These are phyloP conservation scores for Vachellia pachyceras DNA, from an alignment of 306 rosid species.

Conservation along the genomic window DNA sequence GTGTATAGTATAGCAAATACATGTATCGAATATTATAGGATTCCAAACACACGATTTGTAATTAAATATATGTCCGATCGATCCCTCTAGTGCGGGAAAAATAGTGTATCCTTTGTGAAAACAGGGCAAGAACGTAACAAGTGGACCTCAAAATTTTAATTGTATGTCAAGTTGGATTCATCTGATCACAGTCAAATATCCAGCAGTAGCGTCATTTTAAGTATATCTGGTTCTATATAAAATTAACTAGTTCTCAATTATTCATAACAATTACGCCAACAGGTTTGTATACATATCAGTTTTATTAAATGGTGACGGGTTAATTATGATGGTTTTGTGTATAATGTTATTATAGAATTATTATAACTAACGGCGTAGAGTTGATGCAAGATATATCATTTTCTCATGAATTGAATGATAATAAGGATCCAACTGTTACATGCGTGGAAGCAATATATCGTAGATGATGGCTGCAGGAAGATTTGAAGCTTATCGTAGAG, in stretches of 20 bases:
- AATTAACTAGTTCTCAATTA: no score
- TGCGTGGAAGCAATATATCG: background rate
- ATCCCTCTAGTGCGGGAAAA: conserved; percentile 15
- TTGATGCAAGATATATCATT: background rate
- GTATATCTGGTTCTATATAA: no score
- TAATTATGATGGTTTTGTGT: no score
- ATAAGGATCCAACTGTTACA: background rate
- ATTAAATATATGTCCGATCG: background rate
- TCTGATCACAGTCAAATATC: background rate
- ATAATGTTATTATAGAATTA: no score
- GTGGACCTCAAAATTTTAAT: background rate
- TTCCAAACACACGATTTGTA: background rate
- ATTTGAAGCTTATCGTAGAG: background rate
- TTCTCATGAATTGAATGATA: background rate
- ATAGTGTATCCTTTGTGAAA: conserved; percentile 20
- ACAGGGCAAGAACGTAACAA: conserved; percentile 10
- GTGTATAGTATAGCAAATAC: no score
- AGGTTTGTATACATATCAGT: no score
- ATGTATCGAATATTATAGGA: background rate
- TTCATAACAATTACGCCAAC: no score
- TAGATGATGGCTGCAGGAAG: background rate
- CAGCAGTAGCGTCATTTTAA: no score
- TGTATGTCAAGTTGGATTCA: conserved; percentile 15
- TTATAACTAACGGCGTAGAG: no score
- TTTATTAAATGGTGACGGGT: no score